These are phyloP conservation scores for Candida awuae DNA, from an alignment of 805 yeast genomes.

Conservation along the genomic window DNA sequence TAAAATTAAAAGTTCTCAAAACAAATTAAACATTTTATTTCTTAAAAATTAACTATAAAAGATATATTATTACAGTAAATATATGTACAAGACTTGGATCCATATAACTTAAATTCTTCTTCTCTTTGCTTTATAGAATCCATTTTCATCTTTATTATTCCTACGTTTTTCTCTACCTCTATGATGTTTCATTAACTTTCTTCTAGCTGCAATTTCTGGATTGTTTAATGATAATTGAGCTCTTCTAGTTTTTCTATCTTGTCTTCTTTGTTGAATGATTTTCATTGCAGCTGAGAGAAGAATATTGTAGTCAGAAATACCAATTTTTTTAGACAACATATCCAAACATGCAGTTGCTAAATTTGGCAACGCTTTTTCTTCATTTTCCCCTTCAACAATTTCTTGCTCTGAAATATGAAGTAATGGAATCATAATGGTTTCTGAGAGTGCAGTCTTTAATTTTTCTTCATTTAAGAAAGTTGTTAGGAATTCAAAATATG, in stretches of 20 bases:
- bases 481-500: slow-evolving; percentile 57
- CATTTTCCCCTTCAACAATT: slow-evolving; percentile 31
- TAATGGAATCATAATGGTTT: slow-evolving; percentile 24
- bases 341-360: slow-evolving; percentile 59
- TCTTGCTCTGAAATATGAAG: slow-evolving; percentile 30
- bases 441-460: slow-evolving; percentile 34
- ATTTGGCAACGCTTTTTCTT: slow-evolving; percentile 37
- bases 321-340: slow-evolving; percentile 59
- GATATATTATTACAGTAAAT: too few relatives aligned
- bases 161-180: slow-evolving; percentile 71
- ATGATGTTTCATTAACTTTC: slow-evolving; percentile 69
- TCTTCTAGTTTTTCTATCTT: slow-evolving; percentile 67
- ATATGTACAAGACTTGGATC: neutral
- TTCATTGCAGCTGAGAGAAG: slow-evolving; percentile 59
- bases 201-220: slow-evolving; percentile 76
- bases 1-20: too few relatives aligned
- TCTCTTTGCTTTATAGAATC: slow-evolving; percentile 61
- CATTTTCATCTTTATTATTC: slow-evolving; percentile 66
- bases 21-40: neutral
- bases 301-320: slow-evolving; percentile 59
- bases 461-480: slow-evolving; percentile 38
- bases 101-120: slow-evolving; percentile 30
- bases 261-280: slow-evolving; percentile 51
- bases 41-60: slow-evolving; percentile 1
- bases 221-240: slow-evolving; percentile 68